A percentile compares a stretch with the other conserved stretches of the same genome.
These are phyloP conservation scores for Gossypioides kirkii DNA, from an alignment of 345 rosid species.

Conservation along the genomic window DNA sequence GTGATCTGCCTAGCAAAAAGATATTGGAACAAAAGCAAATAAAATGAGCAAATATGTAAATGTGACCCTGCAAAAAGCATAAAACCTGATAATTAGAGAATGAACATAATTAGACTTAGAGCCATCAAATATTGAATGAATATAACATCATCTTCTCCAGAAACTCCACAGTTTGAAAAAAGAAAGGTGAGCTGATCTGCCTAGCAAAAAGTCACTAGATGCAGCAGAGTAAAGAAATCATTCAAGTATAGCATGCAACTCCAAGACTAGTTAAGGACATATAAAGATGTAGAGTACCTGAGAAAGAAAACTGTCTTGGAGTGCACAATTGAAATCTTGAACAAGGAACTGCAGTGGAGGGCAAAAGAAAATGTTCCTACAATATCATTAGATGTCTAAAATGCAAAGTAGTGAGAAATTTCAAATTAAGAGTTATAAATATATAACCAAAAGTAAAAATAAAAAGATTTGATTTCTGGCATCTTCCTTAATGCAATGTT, in stretches of 20 bases:
- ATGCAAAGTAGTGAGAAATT: not conserved
- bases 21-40: slow-evolving; percentile 89
- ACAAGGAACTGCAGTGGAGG: slow-evolving; percentile 53
- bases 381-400: not conserved
- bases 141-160: not conserved
- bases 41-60: slow-evolving; percentile 73
- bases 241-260: not conserved
- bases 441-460: not conserved
- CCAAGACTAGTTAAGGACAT: not conserved
- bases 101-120: not conserved
- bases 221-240: not conserved
- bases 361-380: slow-evolving; percentile 6
- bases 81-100: slow-evolving; percentile 4
- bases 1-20: not conserved
- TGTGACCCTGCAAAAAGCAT: slow-evolving; percentile 71
- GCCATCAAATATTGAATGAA: not conserved
- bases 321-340: slow-evolving; percentile 96
- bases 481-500: not conserved
- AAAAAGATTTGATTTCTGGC: not conserved
- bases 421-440: not conserved
- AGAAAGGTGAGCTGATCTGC: not conserved
- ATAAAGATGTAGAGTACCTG: slow-evolving; percentile 47
- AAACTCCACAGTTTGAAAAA: not conserved
- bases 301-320: slow-evolving; percentile 85
- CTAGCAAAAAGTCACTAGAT: not conserved